Conservation (phyloP, 192 early-diverging fungal genomes). For the Haplosporangium gracile region DNA sequence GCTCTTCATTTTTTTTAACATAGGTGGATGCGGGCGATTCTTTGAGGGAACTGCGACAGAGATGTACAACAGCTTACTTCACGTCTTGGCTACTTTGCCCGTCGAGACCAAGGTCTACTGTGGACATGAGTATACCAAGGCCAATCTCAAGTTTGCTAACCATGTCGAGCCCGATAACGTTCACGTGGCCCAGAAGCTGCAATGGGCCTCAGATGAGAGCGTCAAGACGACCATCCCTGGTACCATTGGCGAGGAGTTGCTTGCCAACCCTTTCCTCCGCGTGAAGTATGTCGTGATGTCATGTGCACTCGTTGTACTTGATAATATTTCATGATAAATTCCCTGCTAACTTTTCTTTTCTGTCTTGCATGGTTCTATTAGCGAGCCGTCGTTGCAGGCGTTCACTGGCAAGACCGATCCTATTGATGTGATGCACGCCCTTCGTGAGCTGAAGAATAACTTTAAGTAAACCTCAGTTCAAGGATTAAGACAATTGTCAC, state of each 20-base stretch:
- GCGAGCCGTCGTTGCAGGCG: slow-evolving; percentile 66
- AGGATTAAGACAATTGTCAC: background rate
- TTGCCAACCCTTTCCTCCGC: slow-evolving; percentile 92
- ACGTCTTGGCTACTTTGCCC: slow-evolving; percentile 77
- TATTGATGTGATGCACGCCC: slow-evolving; percentile 78
- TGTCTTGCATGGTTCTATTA: background rate
- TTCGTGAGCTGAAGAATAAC: slow-evolving; percentile 87
- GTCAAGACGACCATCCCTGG: slow-evolving; percentile 82
- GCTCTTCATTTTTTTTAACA: slow-evolving; percentile 4
- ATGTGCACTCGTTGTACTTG: background rate
- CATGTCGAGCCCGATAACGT: slow-evolving; percentile 84
- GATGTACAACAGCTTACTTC: slow-evolving; percentile 86
- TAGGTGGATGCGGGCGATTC: slow-evolving; percentile 88
- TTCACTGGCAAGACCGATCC: slow-evolving; percentile 72
- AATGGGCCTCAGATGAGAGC: slow-evolving; percentile 64
- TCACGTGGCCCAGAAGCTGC: slow-evolving; percentile 74
- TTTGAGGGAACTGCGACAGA: slow-evolving; percentile 92
- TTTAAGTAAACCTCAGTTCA: slow-evolving; percentile 34
- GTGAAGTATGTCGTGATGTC: slow-evolving; percentile 62
- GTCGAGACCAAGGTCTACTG: slow-evolving; percentile 89
- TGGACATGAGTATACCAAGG: slow-evolving; percentile 93
- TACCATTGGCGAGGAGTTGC: slow-evolving; percentile 89
- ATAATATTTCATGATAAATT: background rate
- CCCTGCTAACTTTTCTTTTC: background rate
- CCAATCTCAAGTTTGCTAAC: slow-evolving; percentile 81